Conservation (phyloP, 1,284 basidiomycete genomes). For the Trichosporon sp. region DNA sequence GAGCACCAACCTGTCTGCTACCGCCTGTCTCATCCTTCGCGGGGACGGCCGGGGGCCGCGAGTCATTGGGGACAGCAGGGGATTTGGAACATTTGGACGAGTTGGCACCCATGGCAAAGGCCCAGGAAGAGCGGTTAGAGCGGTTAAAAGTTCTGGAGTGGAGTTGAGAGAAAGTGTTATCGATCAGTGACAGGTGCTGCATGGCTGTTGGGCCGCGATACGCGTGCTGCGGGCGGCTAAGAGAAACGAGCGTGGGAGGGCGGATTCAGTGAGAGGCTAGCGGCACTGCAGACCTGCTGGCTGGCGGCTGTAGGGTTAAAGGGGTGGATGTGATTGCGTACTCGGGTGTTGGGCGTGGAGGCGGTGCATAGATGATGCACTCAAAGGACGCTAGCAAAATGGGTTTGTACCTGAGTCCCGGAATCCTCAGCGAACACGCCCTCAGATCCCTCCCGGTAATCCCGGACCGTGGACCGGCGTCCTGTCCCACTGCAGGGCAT, state of each 20-base stretch:
- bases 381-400: neutral
- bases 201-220: neutral
- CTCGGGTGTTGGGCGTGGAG: neutral
- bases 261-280: neutral
- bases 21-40: neutral
- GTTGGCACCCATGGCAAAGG: constrained; percentile 6
- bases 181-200: constrained; percentile 2
- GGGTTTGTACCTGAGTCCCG: neutral
- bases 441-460: neutral
- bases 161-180: constrained; percentile 11
- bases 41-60: neutral
- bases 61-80: too few species aligned
- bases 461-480: neutral
- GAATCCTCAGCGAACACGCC: neutral
- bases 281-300: neutral
- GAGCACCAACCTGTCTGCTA: neutral
- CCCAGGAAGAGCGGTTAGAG: neutral
- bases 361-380: constrained; percentile 7
- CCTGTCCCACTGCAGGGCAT: neutral
- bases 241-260: constrained; percentile 2
- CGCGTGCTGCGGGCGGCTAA: neutral
- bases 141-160: neutral
- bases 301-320: neutral
- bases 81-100: constrained; percentile 5
- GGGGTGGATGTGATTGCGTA: neutral